Evolutionary conservation across 108 stramenopile genomes (phyloP).

Genomic region (Aurantiochytrium sp.): DNA sequence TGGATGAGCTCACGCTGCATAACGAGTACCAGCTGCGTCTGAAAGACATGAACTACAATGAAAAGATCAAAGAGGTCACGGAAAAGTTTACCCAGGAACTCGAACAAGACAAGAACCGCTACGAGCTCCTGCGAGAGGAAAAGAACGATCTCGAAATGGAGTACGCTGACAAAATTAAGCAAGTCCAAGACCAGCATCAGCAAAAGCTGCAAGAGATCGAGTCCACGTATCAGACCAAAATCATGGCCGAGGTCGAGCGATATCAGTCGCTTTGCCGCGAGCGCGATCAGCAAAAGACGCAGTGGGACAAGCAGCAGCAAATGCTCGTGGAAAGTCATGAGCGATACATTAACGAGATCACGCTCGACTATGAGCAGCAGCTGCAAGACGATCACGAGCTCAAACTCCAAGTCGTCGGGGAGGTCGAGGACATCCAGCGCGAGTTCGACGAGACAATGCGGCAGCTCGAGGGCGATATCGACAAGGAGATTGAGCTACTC

Average conservation of each 20-base stretch:
- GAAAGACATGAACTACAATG: slow-evolving; percentile 53
- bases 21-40: slow-evolving; percentile 57
- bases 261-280: slow-evolving; percentile 36
- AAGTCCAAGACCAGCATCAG: slow-evolving; percentile 49
- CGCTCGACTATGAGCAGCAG: slow-evolving; percentile 43
- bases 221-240: slow-evolving; percentile 41
- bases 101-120: slow-evolving; percentile 50
- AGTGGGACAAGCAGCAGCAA: slow-evolving; percentile 41
- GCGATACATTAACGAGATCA: slow-evolving; percentile 38
- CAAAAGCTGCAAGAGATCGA: slow-evolving; percentile 52
- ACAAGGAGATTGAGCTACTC: slow-evolving; percentile 51
- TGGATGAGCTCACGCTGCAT: slow-evolving; percentile 48
- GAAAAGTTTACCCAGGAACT: slow-evolving; percentile 54
- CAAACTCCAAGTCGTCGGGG: slow-evolving; percentile 27
- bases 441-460: slow-evolving; percentile 42
- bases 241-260: slow-evolving; percentile 53
- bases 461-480: slow-evolving; percentile 58
- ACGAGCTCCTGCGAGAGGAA: slow-evolving; percentile 44
- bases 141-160: slow-evolving; percentile 42
- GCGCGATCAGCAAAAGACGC: slow-evolving; percentile 40
- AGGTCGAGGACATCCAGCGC: slow-evolving; percentile 26
- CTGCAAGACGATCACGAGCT: slow-evolving; percentile 43
- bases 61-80: slow-evolving; percentile 57
- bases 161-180: slow-evolving; percentile 35
- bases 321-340: slow-evolving; percentile 38